phyloP scores from a whole-genome alignment of 2,329 filamentous ascomycete genomes.

The Chaetomiaceae sp. region DNA sequence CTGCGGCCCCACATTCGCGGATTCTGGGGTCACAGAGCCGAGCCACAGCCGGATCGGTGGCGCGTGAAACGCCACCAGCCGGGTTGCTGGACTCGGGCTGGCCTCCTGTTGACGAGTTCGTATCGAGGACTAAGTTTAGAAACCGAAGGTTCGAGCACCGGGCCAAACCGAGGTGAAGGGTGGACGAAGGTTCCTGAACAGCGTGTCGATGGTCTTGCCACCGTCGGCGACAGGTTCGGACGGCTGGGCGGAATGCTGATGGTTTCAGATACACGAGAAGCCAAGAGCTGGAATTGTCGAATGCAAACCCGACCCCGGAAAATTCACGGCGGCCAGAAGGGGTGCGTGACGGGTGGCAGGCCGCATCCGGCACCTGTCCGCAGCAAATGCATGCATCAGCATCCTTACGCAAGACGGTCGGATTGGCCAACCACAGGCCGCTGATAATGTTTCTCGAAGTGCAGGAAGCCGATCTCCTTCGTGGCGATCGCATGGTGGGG shows the following conservation, averaged over 20 bases:
- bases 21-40: background rate
- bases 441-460: too few species aligned
- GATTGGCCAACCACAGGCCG: background rate
- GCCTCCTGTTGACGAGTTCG: too few species aligned
- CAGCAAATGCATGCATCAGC: conserved; percentile 6
- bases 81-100: too few species aligned
- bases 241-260: too few species aligned
- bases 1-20: background rate
- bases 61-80: background rate
- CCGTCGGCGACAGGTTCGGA: too few species aligned
- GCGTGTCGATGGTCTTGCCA: too few species aligned
- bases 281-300: conserved; percentile 10
- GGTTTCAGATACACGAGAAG: too few species aligned
- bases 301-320: background rate
- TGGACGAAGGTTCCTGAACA: too few species aligned
- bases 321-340: background rate
- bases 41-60: background rate
- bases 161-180: too few species aligned
- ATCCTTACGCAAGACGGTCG: conserved; percentile 2
- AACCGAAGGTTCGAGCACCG: background rate
- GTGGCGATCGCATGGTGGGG: conserved; percentile 14
- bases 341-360: conserved; percentile 1
- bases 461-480: background rate
- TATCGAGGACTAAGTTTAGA: background rate
- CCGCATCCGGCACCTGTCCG: conserved; percentile 5